phyloP scores from a whole-genome alignment of 2,329 filamentous ascomycete genomes.

The Neonectria hederae region DNA sequence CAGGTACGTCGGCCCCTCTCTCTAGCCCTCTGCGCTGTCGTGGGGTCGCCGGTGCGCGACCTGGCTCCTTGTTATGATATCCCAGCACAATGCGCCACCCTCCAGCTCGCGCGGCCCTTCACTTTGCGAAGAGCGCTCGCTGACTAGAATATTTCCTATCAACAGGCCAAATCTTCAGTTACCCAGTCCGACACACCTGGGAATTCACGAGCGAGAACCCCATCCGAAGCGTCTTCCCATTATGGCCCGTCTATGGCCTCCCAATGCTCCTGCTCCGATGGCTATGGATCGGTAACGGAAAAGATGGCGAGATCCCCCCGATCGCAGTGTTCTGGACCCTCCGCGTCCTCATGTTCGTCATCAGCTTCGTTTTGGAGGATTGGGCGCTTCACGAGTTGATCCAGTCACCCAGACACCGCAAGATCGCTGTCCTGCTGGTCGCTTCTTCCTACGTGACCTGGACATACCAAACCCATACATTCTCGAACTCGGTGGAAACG shows the following conservation, averaged over 20 bases:
- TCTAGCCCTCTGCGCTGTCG: not conserved
- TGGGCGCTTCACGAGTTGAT: conserved; percentile 96
- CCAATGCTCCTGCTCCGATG: conserved; percentile 93
- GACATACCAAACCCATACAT: conserved; percentile 98
- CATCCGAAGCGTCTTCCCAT: conserved; percentile 93
- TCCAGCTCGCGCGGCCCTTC: not conserved
- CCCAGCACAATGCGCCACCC: not conserved
- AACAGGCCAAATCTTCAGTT: conserved; percentile 89
- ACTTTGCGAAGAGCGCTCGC: conserved; percentile 7
- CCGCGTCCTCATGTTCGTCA: conserved; percentile 88
- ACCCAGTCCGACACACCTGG: conserved; percentile 91
- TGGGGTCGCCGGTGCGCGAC: conserved; percentile 3
- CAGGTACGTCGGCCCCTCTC: conserved; percentile 69
- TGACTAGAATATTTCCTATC: conserved; percentile 16
- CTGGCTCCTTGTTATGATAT: not conserved
- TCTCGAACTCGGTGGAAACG: conserved; percentile 97
- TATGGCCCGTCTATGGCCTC: conserved; percentile 95
- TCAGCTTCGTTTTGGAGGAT: conserved; percentile 97
- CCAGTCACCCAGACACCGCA: conserved; percentile 75
- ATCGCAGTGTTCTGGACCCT: conserved; percentile 89
- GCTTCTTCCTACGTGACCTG: conserved; percentile 98
- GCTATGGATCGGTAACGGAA: conserved; percentile 87
- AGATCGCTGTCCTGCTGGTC: conserved; percentile 81
- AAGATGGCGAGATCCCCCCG: conserved; percentile 81
- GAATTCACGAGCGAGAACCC: conserved; percentile 91